Evolutionary conservation across 257 asterid genomes (phyloP).

Genomic region (Capsicum pubescens): DNA sequence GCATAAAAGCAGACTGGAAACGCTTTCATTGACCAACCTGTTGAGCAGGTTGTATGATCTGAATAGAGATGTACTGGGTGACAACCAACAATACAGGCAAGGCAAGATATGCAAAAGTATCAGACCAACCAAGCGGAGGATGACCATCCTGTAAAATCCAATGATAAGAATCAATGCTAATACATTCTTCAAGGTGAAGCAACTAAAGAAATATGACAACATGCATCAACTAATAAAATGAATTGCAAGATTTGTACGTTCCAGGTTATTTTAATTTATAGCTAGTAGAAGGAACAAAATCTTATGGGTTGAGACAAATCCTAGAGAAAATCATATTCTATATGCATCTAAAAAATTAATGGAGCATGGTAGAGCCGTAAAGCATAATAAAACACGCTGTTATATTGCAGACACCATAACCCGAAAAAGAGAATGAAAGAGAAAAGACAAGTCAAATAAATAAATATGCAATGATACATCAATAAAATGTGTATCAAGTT

Average conservation of each 20-base stretch:
- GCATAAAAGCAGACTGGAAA: slow-evolving; percentile 26
- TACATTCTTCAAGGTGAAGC: slow-evolving; percentile 24
- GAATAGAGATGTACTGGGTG: slow-evolving; percentile 81
- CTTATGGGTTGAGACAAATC: background rate
- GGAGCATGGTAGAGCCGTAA: background rate
- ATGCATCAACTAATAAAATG: background rate
- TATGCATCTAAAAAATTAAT: slow-evolving; percentile 9
- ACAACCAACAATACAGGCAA: slow-evolving; percentile 79
- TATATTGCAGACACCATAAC: background rate
- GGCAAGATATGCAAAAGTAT: slow-evolving; percentile 91
- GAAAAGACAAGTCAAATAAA: background rate
- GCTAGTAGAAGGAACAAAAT: background rate
- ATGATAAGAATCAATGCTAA: slow-evolving; percentile 13
- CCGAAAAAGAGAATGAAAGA: background rate
- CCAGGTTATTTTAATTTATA: background rate
- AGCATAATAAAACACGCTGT: background rate
- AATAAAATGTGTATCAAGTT: background rate
- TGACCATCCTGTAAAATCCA: slow-evolving; percentile 78
- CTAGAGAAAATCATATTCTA: background rate
- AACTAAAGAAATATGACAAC: background rate
- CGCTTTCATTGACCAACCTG: slow-evolving; percentile 62
- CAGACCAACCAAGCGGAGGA: slow-evolving; percentile 98
- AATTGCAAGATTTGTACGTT: background rate
- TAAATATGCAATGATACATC: background rate
- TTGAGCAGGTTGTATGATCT: slow-evolving; percentile 84